These are phyloP conservation scores for Pythium rhizo-oryzae DNA, from an alignment of 352 stramenopile species.

Conservation along the genomic window DNA sequence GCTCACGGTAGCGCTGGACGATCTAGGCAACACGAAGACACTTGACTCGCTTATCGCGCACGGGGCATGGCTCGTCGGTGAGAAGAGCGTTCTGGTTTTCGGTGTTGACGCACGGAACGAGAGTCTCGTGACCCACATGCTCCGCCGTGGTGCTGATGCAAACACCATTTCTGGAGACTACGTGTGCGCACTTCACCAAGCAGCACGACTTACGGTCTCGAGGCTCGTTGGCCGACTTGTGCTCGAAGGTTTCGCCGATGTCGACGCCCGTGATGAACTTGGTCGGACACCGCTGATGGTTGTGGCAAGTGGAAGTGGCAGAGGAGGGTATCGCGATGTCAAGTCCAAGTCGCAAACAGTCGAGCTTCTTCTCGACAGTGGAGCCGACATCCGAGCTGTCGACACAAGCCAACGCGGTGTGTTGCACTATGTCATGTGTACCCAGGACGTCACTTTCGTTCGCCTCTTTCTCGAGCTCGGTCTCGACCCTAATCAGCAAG, in stretches of 20 bases:
- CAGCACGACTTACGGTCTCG: neutral
- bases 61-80: constrained; percentile 2
- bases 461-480: constrained; percentile 2
- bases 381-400: neutral
- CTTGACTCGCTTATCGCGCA: neutral
- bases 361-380: neutral
- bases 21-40: constrained; percentile 1
- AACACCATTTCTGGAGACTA: neutral
- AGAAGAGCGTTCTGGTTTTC: neutral
- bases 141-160: constrained; percentile 2
- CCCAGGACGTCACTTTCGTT: neutral
- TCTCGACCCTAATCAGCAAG: neutral
- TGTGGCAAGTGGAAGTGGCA: neutral
- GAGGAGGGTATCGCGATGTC: neutral
- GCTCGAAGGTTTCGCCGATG: constrained; percentile 3
- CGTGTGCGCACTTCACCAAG: neutral
- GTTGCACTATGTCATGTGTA: constrained; percentile 3
- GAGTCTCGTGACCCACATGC: neutral
- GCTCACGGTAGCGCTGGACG: neutral
- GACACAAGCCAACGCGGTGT: neutral
- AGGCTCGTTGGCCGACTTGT: neutral
- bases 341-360: neutral
- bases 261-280: neutral
- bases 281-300: constrained; percentile 5
- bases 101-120: neutral